phyloP scores from a whole-genome alignment of 2,329 filamentous ascomycete genomes.

The Botrytis medusae region DNA sequence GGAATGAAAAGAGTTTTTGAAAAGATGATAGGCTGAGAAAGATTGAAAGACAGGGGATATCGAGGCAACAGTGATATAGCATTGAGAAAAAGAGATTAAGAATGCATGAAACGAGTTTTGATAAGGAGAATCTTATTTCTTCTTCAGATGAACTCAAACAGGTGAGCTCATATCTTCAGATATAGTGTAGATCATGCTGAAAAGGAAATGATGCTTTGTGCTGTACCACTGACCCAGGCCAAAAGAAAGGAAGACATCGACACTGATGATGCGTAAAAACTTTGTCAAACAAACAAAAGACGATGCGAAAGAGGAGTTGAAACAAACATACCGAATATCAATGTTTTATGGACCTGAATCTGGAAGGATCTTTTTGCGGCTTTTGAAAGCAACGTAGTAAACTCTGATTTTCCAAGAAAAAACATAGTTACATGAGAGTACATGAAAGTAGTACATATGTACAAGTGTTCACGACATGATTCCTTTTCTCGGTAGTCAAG shows the following conservation, averaged over 20 bases:
- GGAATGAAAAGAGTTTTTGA: not conserved
- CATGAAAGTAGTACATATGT: not conserved
- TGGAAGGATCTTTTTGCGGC: not conserved
- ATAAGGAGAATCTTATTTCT: conserved; percentile 18
- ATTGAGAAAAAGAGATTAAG: conserved; percentile 19
- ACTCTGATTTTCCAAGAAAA: not conserved
- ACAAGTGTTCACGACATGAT: not conserved
- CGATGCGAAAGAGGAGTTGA: conserved; percentile 2
- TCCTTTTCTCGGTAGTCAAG: conserved; percentile 2
- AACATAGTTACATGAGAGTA: not conserved
- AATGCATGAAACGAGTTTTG: conserved; percentile 15
- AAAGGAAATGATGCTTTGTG: conserved; percentile 15
- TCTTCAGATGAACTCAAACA: conserved; percentile 5
- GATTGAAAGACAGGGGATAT: not conserved
- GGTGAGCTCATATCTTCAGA: conserved; percentile 19
- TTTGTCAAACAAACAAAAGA: not conserved
- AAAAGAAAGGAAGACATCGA: not conserved
- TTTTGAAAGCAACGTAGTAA: not conserved
- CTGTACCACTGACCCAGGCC: not conserved
- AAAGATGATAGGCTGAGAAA: not conserved
- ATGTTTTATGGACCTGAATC: not conserved
- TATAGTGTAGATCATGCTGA: conserved; percentile 18
- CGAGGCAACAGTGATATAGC: not conserved
- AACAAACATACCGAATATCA: conserved; percentile 7
- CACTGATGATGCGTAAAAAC: not conserved